phyloP scores from a whole-genome alignment of 139 green algal species.

The Pleodorina starrii region DNA sequence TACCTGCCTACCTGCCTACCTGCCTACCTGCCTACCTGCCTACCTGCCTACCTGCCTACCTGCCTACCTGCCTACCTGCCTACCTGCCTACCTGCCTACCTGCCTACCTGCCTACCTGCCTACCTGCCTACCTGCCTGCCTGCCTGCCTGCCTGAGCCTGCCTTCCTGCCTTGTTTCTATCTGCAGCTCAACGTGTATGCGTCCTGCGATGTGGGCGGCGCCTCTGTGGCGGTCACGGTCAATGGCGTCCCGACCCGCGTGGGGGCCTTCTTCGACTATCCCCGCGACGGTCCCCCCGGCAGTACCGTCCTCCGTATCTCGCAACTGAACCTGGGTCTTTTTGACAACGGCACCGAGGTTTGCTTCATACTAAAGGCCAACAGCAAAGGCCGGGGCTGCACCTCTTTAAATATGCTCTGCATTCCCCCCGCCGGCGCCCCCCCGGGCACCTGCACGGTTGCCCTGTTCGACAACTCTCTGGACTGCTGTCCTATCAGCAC shows the following conservation, averaged over 20 bases:
- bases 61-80: too few species aligned
- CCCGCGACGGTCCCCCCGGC: background rate
- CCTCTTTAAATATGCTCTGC: background rate
- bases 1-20: too few species aligned
- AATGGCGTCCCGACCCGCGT: background rate
- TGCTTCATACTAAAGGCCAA: background rate
- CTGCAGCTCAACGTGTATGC: background rate
- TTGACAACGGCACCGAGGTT: background rate
- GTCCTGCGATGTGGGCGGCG: background rate
- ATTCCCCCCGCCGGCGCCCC: background rate
- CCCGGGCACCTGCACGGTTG: background rate
- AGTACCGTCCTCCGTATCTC: background rate
- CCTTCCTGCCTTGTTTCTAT: background rate
- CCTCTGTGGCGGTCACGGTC: background rate
- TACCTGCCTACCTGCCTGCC: too few species aligned
- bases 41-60: too few species aligned
- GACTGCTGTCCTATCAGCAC: background rate
- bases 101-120: too few species aligned
- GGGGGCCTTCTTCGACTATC: background rate
- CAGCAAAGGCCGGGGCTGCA: background rate
- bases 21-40: too few species aligned
- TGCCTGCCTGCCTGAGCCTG: too few species aligned
- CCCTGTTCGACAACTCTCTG: background rate
- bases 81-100: too few species aligned
- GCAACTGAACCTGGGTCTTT: background rate